Conservation (phyloP, 1,284 basidiomycete species). For the Inonotus hispidus region DNA sequence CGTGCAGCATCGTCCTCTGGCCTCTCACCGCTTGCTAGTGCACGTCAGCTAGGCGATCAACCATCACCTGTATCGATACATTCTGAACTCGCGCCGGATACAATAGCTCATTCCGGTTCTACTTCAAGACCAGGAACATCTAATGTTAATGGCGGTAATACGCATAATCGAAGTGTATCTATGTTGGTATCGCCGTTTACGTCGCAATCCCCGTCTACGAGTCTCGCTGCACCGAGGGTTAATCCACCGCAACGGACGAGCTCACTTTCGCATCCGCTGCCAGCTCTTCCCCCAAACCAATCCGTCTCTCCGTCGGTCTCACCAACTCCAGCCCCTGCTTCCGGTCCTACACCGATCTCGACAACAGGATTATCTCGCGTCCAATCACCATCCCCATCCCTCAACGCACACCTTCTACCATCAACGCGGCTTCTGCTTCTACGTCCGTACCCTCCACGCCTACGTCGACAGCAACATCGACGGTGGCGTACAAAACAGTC, state of each 20-base stretch:
- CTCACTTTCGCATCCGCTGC: constrained; percentile 15
- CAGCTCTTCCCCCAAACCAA: constrained; percentile 22
- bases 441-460: background rate
- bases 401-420: constrained; percentile 17
- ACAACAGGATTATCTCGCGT: constrained; percentile 21
- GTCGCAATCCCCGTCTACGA: background rate
- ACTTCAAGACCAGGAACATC: background rate
- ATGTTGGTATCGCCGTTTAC: background rate
- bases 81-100: background rate
- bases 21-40: constrained; percentile 5
- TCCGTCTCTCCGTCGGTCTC: constrained; percentile 10
- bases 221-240: background rate
- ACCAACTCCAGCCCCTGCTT: constrained; percentile 25
- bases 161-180: constrained; percentile 6
- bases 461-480: constrained; percentile 14
- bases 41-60: constrained; percentile 4
- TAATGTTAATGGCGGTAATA: background rate
- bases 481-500: constrained; percentile 38
- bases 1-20: constrained; percentile 10
- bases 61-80: background rate
- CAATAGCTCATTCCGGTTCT: background rate
- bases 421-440: constrained; percentile 22
- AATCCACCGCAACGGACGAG: constrained; percentile 17
- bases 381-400: constrained; percentile 22
- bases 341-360: constrained; percentile 24